Percentiles rank a stretch among this genome's conserved stretches.
phyloP scores from a whole-genome alignment of 495 filamentous ascomycete species.

The Penicillium cinerascens region DNA sequence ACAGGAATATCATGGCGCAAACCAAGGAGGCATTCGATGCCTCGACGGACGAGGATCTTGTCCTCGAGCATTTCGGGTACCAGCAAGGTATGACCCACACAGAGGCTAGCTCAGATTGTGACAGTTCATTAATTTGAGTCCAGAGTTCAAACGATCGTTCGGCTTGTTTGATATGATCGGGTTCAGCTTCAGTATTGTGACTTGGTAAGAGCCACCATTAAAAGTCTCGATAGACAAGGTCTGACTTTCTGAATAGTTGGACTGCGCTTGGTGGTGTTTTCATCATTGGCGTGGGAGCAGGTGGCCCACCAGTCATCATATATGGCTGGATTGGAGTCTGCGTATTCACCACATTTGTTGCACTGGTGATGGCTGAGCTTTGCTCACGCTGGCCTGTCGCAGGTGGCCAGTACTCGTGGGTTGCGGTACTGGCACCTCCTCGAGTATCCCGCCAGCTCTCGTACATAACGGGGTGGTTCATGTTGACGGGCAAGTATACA shows the following conservation, averaged over 20 bases:
- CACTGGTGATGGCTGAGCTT: conserved; percentile 42
- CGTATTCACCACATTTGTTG: not conserved
- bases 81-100: conserved; percentile 28
- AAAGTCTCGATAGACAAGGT: too few species aligned
- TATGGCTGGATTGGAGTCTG: conserved; percentile 15
- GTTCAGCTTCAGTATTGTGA: conserved; percentile 48
- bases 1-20: not conserved
- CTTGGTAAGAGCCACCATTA: conserved; percentile 19
- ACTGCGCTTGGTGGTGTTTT: conserved; percentile 43
- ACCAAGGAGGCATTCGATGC: conserved; percentile 22
- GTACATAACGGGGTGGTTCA: conserved; percentile 35
- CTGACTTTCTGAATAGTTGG: conserved; percentile 26
- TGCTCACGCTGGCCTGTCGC: conserved; percentile 38
- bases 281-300: conserved; percentile 43
- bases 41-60: conserved; percentile 33
- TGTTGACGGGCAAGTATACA: conserved; percentile 27
- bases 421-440: conserved; percentile 40
- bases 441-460: conserved; percentile 30
- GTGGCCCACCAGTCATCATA: conserved; percentile 48
- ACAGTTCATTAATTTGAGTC: conserved; percentile 7
- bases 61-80: conserved; percentile 43
- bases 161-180: conserved; percentile 48
- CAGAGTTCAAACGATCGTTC: conserved; percentile 48
- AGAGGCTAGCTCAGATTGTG: too few species aligned
- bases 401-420: conserved; percentile 46